A percentile compares a stretch with the other conserved stretches of the same genome.
Evolutionary conservation across 768 basidiomycete genomes (phyloP).

Genomic region (Mycena polygramma): DNA sequence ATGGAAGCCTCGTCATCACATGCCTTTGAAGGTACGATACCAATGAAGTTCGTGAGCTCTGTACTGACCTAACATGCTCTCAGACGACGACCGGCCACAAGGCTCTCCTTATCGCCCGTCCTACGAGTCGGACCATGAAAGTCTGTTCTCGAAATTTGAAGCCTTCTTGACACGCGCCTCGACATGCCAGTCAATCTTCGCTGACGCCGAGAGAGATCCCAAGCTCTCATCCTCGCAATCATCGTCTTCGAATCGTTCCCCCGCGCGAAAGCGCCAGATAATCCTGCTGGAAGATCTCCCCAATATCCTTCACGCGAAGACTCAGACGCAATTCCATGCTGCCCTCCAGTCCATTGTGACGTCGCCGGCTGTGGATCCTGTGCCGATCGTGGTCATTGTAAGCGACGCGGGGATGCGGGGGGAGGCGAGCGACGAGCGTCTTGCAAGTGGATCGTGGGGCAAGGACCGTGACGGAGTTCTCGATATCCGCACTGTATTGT

Average conservation of each 20-base stretch:
- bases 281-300: conserved; percentile 93
- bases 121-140: conserved; percentile 55
- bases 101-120: background rate
- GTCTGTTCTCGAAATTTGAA: conserved; percentile 76
- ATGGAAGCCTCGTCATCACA: conserved; percentile 62
- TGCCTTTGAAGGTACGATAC: conserved; percentile 37
- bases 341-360: conserved; percentile 70
- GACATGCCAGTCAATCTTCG: conserved; percentile 69
- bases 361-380: conserved; percentile 49
- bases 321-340: conserved; percentile 79
- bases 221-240: conserved; percentile 26
- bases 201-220: conserved; percentile 30
- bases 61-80: background rate
- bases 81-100: conserved; percentile 24
- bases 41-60: too few species aligned
- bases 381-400: conserved; percentile 85
- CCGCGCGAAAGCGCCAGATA: conserved; percentile 60
- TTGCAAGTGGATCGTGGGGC: conserved; percentile 58
- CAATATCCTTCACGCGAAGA: conserved; percentile 83
- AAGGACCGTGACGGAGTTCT: conserved; percentile 65
- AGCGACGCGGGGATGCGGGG: conserved; percentile 88
- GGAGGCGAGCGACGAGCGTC: conserved; percentile 66
- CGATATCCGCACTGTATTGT: conserved; percentile 79
- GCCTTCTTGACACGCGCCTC: conserved; percentile 80
- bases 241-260: conserved; percentile 29